Conservation (phyloP, 257 asterid genomes). For the Solanum ossicruentum region DNA sequence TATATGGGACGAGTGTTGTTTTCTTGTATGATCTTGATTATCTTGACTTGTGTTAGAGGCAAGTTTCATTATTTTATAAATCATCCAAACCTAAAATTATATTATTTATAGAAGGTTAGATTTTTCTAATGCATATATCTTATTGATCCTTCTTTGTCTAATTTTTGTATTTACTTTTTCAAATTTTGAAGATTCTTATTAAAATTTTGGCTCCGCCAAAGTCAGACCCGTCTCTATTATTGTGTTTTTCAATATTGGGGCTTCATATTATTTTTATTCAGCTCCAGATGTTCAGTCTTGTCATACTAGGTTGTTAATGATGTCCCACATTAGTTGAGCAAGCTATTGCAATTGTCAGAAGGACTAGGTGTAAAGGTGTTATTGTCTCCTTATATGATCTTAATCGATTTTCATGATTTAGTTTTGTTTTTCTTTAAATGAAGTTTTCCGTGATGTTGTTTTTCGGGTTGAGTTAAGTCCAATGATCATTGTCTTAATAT, state of each 20-base stretch:
- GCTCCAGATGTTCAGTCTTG: not conserved
- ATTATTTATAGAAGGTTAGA: no score
- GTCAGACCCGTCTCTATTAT: not conserved
- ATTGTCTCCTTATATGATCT: not conserved
- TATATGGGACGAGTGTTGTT: not conserved
- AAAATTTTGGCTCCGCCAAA: no score
- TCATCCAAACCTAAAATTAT: no score
- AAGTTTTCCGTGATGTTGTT: not conserved
- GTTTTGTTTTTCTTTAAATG: no score
- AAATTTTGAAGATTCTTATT: no score
- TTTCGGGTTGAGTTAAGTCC: not conserved
- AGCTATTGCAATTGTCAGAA: not conserved
- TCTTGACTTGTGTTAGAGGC: not conserved
- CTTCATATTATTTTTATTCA: not conserved
- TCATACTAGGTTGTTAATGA: not conserved
- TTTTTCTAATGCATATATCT: no score
- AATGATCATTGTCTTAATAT: not conserved
- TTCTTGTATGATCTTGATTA: not conserved
- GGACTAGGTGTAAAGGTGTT: not conserved
- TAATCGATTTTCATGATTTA: not conserved
- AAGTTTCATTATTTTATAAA: not conserved
- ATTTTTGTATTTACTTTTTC: no score
- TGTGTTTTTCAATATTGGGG: not conserved
- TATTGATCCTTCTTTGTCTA: no score
- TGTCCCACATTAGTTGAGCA: no score